Conservation (phyloP, 148 eudicot genomes). For the Cornus controversa region DNA sequence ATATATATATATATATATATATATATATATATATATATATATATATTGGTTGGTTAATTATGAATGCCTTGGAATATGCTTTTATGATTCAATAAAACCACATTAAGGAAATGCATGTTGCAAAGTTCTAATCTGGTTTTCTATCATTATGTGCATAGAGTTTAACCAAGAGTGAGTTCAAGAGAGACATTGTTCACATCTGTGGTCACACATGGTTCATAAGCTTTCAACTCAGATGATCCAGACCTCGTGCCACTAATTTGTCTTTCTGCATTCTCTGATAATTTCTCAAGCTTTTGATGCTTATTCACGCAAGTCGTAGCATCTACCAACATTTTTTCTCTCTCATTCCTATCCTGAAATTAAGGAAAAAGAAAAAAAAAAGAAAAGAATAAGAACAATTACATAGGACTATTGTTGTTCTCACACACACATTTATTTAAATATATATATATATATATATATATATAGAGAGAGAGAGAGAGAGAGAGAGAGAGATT, state of each 20-base stretch:
- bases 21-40: too few relatives aligned
- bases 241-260: not conserved
- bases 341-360: not conserved
- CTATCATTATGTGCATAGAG: not conserved
- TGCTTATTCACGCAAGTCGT: too few relatives aligned
- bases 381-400: not conserved
- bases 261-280: not conserved
- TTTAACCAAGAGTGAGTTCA: conserved; percentile 38
- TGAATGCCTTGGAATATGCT: too few relatives aligned
- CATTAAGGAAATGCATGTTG: not conserved
- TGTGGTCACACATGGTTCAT: not conserved
- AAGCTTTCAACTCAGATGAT: not conserved
- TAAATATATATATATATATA: too few relatives aligned
- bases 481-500: not conserved
- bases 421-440: too few relatives aligned
- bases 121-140: not conserved
- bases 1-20: too few relatives aligned
- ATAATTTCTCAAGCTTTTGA: not conserved
- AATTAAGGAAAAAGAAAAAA: not conserved
- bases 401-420: too few relatives aligned
- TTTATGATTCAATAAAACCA: not conserved
- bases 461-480: not conserved
- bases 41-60: too few relatives aligned
- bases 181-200: conserved; percentile 29
- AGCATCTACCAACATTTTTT: not conserved